A percentile compares a stretch with the other conserved stretches of the same genome.
These are phyloP conservation scores for Trichoderma aggressivum DNA, from an alignment of 2,329 filamentous ascomycete genomes.

Conservation along the genomic window DNA sequence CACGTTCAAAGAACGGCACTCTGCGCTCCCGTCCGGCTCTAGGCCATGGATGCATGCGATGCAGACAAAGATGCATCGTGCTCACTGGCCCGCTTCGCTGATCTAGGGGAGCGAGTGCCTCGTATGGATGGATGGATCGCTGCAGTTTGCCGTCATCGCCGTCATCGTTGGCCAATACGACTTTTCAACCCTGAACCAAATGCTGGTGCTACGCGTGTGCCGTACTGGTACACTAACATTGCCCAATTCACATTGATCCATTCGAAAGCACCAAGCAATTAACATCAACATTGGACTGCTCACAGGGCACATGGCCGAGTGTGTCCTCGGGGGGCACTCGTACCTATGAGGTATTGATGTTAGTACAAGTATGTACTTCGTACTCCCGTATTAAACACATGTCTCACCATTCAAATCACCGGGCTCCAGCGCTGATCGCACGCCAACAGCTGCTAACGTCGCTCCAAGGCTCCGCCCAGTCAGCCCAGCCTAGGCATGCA, in stretches of 20 bases:
- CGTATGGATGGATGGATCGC: neutral
- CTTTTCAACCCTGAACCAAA: too few relatives aligned
- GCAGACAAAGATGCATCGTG: neutral
- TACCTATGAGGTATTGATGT: neutral
- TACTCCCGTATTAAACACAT: conserved; percentile 12
- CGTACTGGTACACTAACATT: neutral
- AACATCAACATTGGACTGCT: neutral
- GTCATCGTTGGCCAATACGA: neutral
- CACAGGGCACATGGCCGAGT: neutral
- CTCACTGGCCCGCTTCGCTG: neutral
- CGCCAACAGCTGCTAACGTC: neutral
- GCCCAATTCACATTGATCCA: neutral
- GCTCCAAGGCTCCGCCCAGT: conserved; percentile 13
- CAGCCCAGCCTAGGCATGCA: conserved; percentile 18
- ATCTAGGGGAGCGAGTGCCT: neutral
- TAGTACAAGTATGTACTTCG: neutral
- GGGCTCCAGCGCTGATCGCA: conserved; percentile 17
- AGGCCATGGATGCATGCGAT: neutral
- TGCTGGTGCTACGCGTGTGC: neutral
- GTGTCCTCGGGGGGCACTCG: neutral
- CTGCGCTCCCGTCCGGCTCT: neutral
- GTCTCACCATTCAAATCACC: conserved; percentile 17
- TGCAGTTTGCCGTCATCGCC: neutral
- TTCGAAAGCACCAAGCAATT: neutral
- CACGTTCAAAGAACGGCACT: neutral